These are phyloP conservation scores for Vickermania ingenoplastis DNA, from an alignment of 208 protist genomes.

Conservation along the genomic window DNA sequence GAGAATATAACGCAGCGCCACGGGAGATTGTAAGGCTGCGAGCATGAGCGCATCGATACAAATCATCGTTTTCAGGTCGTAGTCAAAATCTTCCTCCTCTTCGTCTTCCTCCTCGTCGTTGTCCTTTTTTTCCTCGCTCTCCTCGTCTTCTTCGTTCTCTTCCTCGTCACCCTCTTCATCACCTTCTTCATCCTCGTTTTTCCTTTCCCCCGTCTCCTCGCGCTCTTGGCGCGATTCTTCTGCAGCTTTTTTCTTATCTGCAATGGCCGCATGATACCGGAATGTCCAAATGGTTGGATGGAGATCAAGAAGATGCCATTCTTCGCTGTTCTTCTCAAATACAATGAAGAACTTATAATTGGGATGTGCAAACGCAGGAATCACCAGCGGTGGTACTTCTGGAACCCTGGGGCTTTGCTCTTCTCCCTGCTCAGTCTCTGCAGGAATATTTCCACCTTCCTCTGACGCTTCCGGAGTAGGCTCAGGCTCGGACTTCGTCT, in stretches of 20 bases:
- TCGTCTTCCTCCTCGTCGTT: slow-evolving; percentile 2
- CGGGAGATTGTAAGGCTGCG: slow-evolving; percentile 38
- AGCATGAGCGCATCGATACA: slow-evolving; percentile 56
- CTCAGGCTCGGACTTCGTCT: not conserved
- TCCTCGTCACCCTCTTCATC: slow-evolving; percentile 11
- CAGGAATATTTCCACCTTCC: not conserved
- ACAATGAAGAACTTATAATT: slow-evolving; percentile 28
- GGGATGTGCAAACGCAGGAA: slow-evolving; percentile 15
- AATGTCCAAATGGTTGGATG: slow-evolving; percentile 27
- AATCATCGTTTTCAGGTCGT: slow-evolving; percentile 37
- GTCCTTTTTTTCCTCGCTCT: slow-evolving; percentile 9
- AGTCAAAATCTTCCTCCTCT: slow-evolving; percentile 9
- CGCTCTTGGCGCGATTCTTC: slow-evolving; percentile 7
- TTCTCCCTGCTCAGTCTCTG: not conserved
- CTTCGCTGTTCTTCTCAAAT: slow-evolving; percentile 14
- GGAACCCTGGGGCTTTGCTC: not conserved
- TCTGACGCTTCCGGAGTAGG: not conserved
- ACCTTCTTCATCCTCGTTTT: slow-evolving; percentile 10
- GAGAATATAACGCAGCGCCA: slow-evolving; percentile 48
- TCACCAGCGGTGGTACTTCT: not conserved
- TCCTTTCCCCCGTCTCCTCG: not conserved
- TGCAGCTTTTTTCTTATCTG: slow-evolving; percentile 1
- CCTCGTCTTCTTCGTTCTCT: slow-evolving; percentile 1
- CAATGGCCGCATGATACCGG: slow-evolving; percentile 6
- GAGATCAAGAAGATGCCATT: slow-evolving; percentile 49